Conservation (phyloP, 2,329 filamentous ascomycete genomes). For the Penicillium brasilianum region DNA sequence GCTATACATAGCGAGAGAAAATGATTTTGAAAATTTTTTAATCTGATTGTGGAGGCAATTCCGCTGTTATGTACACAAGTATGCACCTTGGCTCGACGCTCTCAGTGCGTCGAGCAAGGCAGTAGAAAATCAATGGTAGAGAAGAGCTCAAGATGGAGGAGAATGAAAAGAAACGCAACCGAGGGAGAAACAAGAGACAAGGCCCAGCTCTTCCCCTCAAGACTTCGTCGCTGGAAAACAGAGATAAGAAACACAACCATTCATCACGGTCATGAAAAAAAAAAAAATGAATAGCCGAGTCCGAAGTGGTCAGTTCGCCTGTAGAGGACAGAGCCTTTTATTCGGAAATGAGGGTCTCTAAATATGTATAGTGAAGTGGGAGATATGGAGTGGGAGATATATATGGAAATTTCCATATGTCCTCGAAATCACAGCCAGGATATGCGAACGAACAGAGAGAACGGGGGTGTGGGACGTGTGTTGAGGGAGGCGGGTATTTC, state of each 20-base stretch:
- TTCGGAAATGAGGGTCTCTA: constrained; percentile 21
- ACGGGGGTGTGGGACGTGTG: constrained; percentile 1
- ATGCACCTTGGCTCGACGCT: constrained; percentile 13
- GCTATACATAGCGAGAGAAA: background rate
- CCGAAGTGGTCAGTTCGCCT: constrained; percentile 21
- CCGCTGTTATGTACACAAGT: constrained; percentile 26
- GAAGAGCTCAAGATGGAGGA: constrained; percentile 5
- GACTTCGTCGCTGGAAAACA: constrained; percentile 10
- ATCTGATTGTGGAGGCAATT: constrained; percentile 13
- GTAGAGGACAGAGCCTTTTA: constrained; percentile 26
- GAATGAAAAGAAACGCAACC: constrained; percentile 6
- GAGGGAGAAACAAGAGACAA: background rate
- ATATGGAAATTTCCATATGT: constrained; percentile 14
- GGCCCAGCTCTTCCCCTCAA: constrained; percentile 18
- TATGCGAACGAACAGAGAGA: constrained; percentile 8
- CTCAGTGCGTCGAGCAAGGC: constrained; percentile 6
- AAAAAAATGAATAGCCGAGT: constrained; percentile 13
- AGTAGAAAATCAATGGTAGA: background rate
- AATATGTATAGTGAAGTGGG: constrained; percentile 29
- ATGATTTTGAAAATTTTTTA: constrained; percentile 17
- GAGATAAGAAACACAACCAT: constrained; percentile 25
- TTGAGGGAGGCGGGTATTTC: constrained; percentile 2
- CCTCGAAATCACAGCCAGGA: constrained; percentile 2
- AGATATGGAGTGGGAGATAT: constrained; percentile 27
- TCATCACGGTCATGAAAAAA: constrained; percentile 30